These are phyloP conservation scores for Candida frijolesensis DNA, from an alignment of 1,139 yeast genomes.

Conservation along the genomic window DNA sequence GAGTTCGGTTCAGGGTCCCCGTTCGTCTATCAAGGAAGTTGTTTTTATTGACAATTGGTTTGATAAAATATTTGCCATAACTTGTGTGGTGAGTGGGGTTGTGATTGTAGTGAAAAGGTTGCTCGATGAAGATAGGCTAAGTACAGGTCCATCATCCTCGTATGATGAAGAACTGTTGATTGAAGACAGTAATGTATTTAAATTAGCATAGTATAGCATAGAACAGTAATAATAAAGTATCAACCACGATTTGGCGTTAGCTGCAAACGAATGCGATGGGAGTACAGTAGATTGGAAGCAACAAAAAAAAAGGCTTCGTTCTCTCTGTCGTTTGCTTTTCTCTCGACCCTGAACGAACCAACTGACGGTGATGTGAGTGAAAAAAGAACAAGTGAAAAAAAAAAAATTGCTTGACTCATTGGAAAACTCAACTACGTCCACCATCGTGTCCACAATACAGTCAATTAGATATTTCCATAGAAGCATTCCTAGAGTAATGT, in stretches of 20 bases:
- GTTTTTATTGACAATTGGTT: conserved; percentile 77
- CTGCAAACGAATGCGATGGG: too few relatives aligned
- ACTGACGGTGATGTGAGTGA: neutral
- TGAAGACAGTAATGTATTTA: conserved; percentile 12
- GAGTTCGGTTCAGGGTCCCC: conserved; percentile 25
- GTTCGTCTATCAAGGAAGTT: conserved; percentile 40
- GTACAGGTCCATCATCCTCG: conserved; percentile 14
- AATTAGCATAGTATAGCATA: conserved; percentile 12
- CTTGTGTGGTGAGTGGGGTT: conserved; percentile 54
- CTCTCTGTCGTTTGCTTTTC: neutral
- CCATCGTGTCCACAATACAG: conserved; percentile 3
- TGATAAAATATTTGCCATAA: conserved; percentile 67
- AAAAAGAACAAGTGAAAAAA: neutral
- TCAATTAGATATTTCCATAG: conserved; percentile 9
- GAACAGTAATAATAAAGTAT: too few relatives aligned
- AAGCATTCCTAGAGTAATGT: conserved; percentile 24
- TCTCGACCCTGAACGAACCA: too few relatives aligned
- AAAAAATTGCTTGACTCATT: conserved; percentile 2
- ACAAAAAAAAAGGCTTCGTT: neutral
- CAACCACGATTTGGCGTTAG: too few relatives aligned
- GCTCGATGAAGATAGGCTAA: conserved; percentile 21
- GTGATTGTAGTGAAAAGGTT: conserved; percentile 37
- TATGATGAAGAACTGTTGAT: conserved; percentile 35
- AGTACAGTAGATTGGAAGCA: neutral
- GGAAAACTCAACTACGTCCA: neutral